A percentile compares a stretch with the other conserved stretches of the same genome.
phyloP scores from a whole-genome alignment of 2,329 filamentous ascomycete genomes.

The Aspergillus fijiensis region DNA sequence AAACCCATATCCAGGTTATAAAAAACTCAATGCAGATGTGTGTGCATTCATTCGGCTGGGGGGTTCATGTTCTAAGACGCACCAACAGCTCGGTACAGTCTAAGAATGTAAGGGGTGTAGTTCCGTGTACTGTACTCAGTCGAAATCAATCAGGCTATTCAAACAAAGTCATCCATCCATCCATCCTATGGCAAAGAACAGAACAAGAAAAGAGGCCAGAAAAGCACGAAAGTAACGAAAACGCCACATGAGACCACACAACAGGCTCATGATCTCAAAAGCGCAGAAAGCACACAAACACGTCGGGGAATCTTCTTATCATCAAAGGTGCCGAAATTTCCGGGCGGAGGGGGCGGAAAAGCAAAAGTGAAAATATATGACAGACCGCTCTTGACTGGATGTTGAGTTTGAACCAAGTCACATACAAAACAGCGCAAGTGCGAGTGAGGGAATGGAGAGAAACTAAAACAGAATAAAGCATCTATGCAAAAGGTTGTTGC shows the following conservation, averaged over 20 bases:
- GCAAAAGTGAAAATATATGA: neutral
- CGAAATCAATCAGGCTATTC: neutral
- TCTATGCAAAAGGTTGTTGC: neutral
- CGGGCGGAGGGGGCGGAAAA: neutral
- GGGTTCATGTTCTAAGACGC: too few species aligned
- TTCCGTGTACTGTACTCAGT: neutral
- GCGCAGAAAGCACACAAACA: neutral
- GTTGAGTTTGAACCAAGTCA: too few species aligned
- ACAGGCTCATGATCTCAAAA: neutral
- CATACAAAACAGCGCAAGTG: neutral
- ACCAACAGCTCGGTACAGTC: neutral
- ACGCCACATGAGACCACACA: neutral
- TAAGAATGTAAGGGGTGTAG: neutral
- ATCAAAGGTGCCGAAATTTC: neutral
- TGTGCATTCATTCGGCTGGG: too few species aligned
- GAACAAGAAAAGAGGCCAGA: neutral
- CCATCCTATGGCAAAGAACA: neutral
- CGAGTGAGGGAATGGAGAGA: neutral
- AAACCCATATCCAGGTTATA: too few species aligned
- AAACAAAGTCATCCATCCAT: neutral
- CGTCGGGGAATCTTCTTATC: conserved; percentile 9
- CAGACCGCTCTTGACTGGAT: too few species aligned
- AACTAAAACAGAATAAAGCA: neutral
- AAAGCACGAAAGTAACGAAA: neutral
- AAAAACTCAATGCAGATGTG: too few species aligned